phyloP scores from a whole-genome alignment of 2,329 filamentous ascomycete genomes.

The Colletotrichum sansevieriae region DNA sequence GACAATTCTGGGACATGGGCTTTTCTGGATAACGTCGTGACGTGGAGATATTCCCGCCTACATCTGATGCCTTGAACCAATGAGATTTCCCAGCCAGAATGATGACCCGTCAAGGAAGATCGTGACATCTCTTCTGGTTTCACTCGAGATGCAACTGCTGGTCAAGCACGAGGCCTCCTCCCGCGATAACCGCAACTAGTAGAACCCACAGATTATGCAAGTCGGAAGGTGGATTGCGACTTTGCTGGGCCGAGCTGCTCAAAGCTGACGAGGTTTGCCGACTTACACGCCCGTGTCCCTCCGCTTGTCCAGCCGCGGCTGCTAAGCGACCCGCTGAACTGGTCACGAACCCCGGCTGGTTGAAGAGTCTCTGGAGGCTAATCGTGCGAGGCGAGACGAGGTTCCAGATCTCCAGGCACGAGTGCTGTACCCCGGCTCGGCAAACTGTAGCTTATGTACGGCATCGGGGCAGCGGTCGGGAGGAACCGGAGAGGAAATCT shows the following conservation, averaged over 20 bases:
- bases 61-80: neutral
- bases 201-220: slow-evolving; percentile 29
- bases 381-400: slow-evolving; percentile 36
- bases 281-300: slow-evolving; percentile 34
- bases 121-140: slow-evolving; percentile 4
- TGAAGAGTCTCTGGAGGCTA: slow-evolving; percentile 35
- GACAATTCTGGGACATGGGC: neutral
- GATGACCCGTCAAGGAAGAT: neutral
- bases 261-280: slow-evolving; percentile 17
- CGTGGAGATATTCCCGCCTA: neutral
- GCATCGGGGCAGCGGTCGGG: slow-evolving; percentile 37
- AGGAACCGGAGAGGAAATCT: slow-evolving; percentile 42
- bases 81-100: neutral
- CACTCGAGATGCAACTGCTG: neutral
- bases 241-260: slow-evolving; percentile 3
- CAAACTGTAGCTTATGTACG: slow-evolving; percentile 38
- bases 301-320: slow-evolving; percentile 18
- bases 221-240: slow-evolving; percentile 13
- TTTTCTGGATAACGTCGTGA: neutral
- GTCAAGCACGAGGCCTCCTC: slow-evolving; percentile 10
- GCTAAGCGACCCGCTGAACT: slow-evolving; percentile 28
- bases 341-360: slow-evolving; percentile 23
- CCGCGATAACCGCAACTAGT: slow-evolving; percentile 9
- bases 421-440: slow-evolving; percentile 40
- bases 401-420: slow-evolving; percentile 40